Evolutionary conservation across 2,329 filamentous ascomycete species (phyloP).

Genomic region (Kalmusia sp.): DNA sequence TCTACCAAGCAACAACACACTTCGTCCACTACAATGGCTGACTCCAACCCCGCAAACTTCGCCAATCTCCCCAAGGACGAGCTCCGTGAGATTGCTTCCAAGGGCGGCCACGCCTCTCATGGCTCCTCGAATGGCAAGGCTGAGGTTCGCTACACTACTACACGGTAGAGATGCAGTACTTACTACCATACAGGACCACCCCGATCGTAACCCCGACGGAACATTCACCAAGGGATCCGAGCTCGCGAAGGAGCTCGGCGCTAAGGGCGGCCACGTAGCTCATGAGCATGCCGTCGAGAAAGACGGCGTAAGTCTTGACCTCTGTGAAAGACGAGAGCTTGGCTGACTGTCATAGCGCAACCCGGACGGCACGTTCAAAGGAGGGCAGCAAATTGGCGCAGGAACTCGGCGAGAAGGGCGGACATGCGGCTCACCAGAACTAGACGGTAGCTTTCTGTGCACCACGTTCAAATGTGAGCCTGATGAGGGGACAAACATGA

Average conservation of each 20-base stretch:
- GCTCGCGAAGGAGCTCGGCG: constrained; percentile 47
- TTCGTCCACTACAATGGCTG: constrained; percentile 37
- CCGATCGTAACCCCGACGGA: constrained; percentile 47
- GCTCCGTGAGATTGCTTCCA: constrained; percentile 56
- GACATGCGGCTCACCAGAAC: constrained; percentile 21
- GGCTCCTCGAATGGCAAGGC: constrained; percentile 19
- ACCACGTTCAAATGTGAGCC: constrained; percentile 7
- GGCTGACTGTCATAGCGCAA: constrained; percentile 33
- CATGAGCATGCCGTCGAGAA: constrained; percentile 34
- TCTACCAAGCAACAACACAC: constrained; percentile 3
- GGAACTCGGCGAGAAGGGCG: constrained; percentile 36
- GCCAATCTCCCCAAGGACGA: constrained; percentile 60
- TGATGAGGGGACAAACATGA: not conserved
- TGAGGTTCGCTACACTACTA: not conserved
- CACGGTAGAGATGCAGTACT: not conserved
- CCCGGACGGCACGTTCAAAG: constrained; percentile 46
- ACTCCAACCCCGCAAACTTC: constrained; percentile 59
- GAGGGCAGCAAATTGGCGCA: constrained; percentile 33
- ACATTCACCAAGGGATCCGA: constrained; percentile 49
- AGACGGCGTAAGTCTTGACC: constrained; percentile 28
- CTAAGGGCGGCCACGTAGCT: constrained; percentile 43
- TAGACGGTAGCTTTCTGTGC: not conserved
- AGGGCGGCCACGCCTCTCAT: constrained; percentile 55
- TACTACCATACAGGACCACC: constrained; percentile 16
- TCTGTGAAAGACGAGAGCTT: not conserved